Evolutionary conservation across 2,329 filamentous ascomycete genomes (phyloP).

Genomic region (Verticillium zaregamsianum): DNA sequence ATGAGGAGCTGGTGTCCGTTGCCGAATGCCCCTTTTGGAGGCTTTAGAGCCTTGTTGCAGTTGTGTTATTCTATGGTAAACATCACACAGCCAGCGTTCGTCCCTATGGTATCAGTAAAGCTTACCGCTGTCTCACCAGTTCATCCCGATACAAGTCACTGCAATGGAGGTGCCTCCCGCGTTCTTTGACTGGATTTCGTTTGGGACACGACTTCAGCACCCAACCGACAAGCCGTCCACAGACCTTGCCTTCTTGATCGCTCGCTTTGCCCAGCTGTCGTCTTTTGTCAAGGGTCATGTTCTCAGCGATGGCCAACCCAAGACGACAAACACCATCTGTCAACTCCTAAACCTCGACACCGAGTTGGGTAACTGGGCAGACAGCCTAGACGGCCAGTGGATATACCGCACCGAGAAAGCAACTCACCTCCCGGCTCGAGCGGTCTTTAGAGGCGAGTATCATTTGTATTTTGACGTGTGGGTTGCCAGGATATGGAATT

Average conservation of each 20-base stretch:
- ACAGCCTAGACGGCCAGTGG: conserved; percentile 28
- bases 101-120: background rate
- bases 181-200: conserved; percentile 38
- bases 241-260: conserved; percentile 35
- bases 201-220: conserved; percentile 29
- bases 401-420: conserved; percentile 27
- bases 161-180: conserved; percentile 32
- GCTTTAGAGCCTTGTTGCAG: conserved; percentile 49
- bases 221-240: conserved; percentile 33
- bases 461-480: conserved; percentile 52
- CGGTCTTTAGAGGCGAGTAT: conserved; percentile 48
- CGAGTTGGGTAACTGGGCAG: conserved; percentile 35
- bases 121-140: conserved; percentile 23
- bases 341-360: conserved; percentile 35
- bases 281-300: conserved; percentile 26
- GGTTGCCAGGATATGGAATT: conserved; percentile 52
- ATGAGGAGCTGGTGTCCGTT: conserved; percentile 41
- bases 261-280: conserved; percentile 35
- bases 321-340: conserved; percentile 29
- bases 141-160: conserved; percentile 38
- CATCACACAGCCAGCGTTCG: background rate
- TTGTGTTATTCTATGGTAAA: conserved; percentile 53
- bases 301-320: conserved; percentile 31
- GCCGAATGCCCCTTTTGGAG: conserved; percentile 31
- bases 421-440: conserved; percentile 28